These are phyloP conservation scores for Lachancea quebecensis DNA, from an alignment of 805 yeast genomes.

Conservation along the genomic window DNA sequence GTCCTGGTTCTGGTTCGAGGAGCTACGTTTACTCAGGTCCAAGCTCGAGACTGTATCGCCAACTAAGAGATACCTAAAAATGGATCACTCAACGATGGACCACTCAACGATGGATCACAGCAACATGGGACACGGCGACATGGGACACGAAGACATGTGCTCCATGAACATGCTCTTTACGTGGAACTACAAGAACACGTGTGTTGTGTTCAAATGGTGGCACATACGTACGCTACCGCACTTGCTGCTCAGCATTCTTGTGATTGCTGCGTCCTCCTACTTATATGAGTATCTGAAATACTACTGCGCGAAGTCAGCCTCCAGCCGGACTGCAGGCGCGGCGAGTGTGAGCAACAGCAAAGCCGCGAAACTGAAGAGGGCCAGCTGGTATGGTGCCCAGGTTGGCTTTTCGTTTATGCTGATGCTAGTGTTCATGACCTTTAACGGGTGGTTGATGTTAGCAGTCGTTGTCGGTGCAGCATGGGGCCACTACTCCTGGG, in stretches of 20 bases:
- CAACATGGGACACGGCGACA: conserved; percentile 20
- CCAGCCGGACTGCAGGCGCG: background rate
- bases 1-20: no score
- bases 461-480: conserved; percentile 68
- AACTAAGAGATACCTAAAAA: background rate
- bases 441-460: conserved; percentile 77
- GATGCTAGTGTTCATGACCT: conserved; percentile 83
- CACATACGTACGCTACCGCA: conserved; percentile 50
- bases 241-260: conserved; percentile 45
- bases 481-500: conserved; percentile 62
- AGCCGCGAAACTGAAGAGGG: conserved; percentile 25
- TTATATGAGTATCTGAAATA: conserved; percentile 50
- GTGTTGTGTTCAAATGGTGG: conserved; percentile 78
- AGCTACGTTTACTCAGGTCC: no score
- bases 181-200: conserved; percentile 68
- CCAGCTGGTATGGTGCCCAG: conserved; percentile 52
- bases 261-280: conserved; percentile 42
- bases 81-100: background rate
- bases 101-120: conserved; percentile 16
- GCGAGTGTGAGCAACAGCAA: background rate
- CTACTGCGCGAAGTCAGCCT: conserved; percentile 1
- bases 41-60: no score
- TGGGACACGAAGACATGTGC: conserved; percentile 33
- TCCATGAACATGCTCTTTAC: conserved; percentile 72
- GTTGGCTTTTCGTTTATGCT: conserved; percentile 64